phyloP scores from a whole-genome alignment of 805 yeast species.

The Cyberlindnera meyerae region DNA sequence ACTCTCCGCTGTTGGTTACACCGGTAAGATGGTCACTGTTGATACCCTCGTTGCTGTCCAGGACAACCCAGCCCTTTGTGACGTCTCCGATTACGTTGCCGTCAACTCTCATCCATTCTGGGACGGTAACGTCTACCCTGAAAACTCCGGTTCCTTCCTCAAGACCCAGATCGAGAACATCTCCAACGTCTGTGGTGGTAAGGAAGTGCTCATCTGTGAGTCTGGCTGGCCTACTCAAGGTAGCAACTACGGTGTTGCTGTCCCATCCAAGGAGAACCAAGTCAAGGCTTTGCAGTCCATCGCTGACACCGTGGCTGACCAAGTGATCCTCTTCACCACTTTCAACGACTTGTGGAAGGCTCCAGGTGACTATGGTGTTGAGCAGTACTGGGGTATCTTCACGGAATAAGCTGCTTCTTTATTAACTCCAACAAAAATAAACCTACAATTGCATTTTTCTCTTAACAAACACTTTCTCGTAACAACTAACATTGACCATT shows the following conservation, averaged over 20 bases:
- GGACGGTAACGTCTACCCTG: slow-evolving; percentile 49
- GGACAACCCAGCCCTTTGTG: slow-evolving; percentile 48
- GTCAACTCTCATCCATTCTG: slow-evolving; percentile 67
- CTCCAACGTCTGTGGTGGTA: slow-evolving; percentile 41
- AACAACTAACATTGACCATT: no score
- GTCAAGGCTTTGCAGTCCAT: slow-evolving; percentile 46
- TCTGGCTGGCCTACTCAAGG: slow-evolving; percentile 73
- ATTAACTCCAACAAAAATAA: no score
- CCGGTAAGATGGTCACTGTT: slow-evolving; percentile 57
- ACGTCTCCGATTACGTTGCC: slow-evolving; percentile 56
- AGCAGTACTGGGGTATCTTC: slow-evolving; percentile 45
- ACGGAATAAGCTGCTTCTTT: slow-evolving; percentile 1
- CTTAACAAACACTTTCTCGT: no score
- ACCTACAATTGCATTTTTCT: no score
- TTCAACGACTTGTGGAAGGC: slow-evolving; percentile 62
- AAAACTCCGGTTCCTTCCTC: slow-evolving; percentile 51
- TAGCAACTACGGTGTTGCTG: slow-evolving; percentile 45
- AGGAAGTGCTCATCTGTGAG: slow-evolving; percentile 48
- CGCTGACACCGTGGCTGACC: slow-evolving; percentile 36
- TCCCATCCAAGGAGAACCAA: slow-evolving; percentile 53
- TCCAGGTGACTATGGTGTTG: slow-evolving; percentile 52
- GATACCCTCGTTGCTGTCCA: slow-evolving; percentile 61
- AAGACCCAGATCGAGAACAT: slow-evolving; percentile 41
- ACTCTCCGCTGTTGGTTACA: slow-evolving; percentile 41
- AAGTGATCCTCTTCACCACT: slow-evolving; percentile 54